Conservation (phyloP, 257 asterid species). For the Fraxinus pennsylvanica region DNA sequence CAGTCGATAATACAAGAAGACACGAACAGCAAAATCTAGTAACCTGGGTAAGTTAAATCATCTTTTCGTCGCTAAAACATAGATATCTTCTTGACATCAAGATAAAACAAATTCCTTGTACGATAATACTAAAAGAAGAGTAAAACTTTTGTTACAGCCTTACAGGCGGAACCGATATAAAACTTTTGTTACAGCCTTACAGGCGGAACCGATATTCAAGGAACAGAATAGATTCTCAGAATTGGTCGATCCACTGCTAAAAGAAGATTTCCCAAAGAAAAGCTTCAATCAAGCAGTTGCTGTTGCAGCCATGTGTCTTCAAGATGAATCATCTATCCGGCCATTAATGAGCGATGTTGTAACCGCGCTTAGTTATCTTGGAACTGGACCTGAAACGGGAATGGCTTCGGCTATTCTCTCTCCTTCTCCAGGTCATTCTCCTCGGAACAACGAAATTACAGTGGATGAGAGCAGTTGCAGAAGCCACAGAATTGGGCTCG, state of each 20-base stretch:
- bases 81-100: background rate
- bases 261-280: slow-evolving; percentile 59
- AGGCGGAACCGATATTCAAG: slow-evolving; percentile 75
- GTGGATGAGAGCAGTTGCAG: slow-evolving; percentile 68
- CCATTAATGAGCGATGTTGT: slow-evolving; percentile 85
- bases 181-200: background rate
- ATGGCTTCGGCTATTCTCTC: slow-evolving; percentile 20
- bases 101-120: no score
- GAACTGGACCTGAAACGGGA: slow-evolving; percentile 35
- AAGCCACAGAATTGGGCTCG: slow-evolving; percentile 91
- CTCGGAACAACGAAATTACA: slow-evolving; percentile 7
- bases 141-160: background rate
- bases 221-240: slow-evolving; percentile 54
- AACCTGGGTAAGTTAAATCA: slow-evolving; percentile 54
- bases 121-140: background rate
- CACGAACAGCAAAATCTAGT: slow-evolving; percentile 59
- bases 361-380: slow-evolving; percentile 74
- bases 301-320: slow-evolving; percentile 79
- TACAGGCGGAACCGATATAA: slow-evolving; percentile 67
- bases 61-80: background rate
- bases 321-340: slow-evolving; percentile 60
- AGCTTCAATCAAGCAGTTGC: slow-evolving; percentile 75
- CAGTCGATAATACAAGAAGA: slow-evolving; percentile 58
- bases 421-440: slow-evolving; percentile 26
- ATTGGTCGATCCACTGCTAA: slow-evolving; percentile 67